These are phyloP conservation scores for Amborella trichopoda DNA, from an alignment of 164 flowering plant genomes.

Conservation along the genomic window DNA sequence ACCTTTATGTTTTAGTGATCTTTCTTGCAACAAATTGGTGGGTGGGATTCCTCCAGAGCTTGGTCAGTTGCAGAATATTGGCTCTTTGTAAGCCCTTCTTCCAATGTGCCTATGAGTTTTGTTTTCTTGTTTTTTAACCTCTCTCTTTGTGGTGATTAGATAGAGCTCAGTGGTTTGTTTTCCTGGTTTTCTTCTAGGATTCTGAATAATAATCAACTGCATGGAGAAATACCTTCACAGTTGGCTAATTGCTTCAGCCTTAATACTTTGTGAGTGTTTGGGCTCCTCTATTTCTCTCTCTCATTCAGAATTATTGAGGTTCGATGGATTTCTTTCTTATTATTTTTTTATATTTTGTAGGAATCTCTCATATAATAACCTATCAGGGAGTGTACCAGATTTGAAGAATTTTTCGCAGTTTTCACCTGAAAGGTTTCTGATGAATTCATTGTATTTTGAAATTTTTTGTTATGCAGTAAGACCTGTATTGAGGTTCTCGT, in stretches of 20 bases:
- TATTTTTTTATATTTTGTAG: conserved; percentile 16
- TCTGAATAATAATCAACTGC: conserved; percentile 53
- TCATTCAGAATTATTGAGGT: background rate
- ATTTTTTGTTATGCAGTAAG: no score
- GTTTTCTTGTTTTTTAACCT: background rate
- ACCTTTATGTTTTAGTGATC: conserved; percentile 46
- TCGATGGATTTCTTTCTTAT: background rate
- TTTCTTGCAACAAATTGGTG: conserved; percentile 60
- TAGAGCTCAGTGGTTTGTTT: background rate
- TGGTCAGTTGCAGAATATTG: conserved; percentile 71
- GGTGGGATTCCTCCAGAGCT: conserved; percentile 64
- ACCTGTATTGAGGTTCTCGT: no score
- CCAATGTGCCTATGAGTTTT: background rate
- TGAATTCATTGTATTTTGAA: no score
- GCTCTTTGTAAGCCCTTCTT: conserved; percentile 39
- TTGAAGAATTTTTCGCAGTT: conserved; percentile 51
- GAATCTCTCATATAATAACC: conserved; percentile 75
- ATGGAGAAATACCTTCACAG: conserved; percentile 64
- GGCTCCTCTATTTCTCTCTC: background rate
- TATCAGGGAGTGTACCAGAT: conserved; percentile 57
- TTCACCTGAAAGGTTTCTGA: conserved; percentile 53
- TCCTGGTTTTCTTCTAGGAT: conserved; percentile 37
- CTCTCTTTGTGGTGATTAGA: background rate
- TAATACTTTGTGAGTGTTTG: conserved; percentile 34
- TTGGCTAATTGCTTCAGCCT: conserved; percentile 74